A percentile compares a stretch with the other conserved stretches of the same genome.
These are phyloP conservation scores for Cucumis melo DNA, from an alignment of 306 rosid species.

Conservation along the genomic window DNA sequence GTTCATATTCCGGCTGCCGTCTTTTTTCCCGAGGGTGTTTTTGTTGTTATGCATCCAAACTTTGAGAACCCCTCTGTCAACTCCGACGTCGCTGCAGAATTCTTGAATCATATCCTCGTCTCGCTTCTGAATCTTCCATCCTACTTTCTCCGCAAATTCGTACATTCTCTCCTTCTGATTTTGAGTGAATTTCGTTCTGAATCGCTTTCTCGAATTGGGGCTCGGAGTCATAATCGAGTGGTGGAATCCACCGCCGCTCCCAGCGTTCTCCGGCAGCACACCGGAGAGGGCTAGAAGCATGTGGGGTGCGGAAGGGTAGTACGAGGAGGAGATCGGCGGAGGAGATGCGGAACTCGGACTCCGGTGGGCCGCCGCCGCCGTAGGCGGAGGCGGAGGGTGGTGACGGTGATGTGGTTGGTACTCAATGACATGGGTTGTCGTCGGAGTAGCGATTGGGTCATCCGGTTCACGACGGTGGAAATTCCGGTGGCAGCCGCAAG, in stretches of 20 bases:
- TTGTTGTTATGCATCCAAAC: conserved; percentile 99
- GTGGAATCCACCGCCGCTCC: background rate
- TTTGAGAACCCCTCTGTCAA: conserved; percentile 60
- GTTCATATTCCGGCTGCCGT: conserved; percentile 11
- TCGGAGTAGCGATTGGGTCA: conserved; percentile 1
- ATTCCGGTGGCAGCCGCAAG: conserved; percentile 93
- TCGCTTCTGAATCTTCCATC: conserved; percentile 97
- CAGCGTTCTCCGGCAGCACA: conserved; percentile 38
- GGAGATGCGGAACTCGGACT: conserved; percentile 84
- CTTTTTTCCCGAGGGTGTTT: conserved; percentile 42
- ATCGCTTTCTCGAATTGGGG: conserved; percentile 37
- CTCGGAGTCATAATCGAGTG: conserved; percentile 13
- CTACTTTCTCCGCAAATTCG: conserved; percentile 58
- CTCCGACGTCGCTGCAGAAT: conserved; percentile 57
- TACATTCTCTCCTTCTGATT: conserved; percentile 87
- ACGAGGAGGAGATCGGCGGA: conserved; percentile 93
- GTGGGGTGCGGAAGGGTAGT: conserved; percentile 88
- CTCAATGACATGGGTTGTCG: conserved; percentile 49
- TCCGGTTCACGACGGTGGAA: conserved; percentile 80
- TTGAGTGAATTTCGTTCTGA: conserved; percentile 60
- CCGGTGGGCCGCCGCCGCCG: conserved; percentile 4
- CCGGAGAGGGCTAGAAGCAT: conserved; percentile 79
- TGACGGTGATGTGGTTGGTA: conserved; percentile 84
- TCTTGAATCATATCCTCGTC: conserved; percentile 50
- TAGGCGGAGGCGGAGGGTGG: conserved; percentile 20